Percentiles rank a stretch among this genome's conserved stretches.
Conservation (phyloP, 768 basidiomycete species). For the Suillus placidus region DNA sequence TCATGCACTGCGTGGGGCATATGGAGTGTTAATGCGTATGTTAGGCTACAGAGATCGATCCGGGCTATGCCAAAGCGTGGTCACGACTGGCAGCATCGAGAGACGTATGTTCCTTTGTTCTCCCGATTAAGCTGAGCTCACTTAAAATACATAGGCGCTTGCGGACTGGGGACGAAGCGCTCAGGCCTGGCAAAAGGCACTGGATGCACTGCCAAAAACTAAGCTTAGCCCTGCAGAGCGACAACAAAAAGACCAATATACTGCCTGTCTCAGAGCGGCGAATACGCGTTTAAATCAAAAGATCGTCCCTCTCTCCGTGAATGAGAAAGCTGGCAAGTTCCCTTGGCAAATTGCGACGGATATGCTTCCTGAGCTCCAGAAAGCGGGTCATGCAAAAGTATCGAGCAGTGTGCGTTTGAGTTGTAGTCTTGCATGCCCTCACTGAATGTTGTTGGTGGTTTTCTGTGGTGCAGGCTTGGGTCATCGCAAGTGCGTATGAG, state of each 20-base stretch:
- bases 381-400: background rate
- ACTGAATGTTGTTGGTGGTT: too few relatives aligned
- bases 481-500: conserved; percentile 18
- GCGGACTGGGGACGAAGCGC: conserved; percentile 14
- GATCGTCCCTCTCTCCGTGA: background rate
- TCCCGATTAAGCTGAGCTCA: background rate
- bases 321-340: background rate
- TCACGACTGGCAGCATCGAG: conserved; percentile 40
- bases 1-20: background rate
- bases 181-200: conserved; percentile 29
- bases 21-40: background rate
- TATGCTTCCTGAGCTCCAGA: conserved; percentile 11
- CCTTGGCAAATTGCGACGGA: conserved; percentile 15
- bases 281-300: conserved; percentile 22
- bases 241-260: conserved; percentile 40
- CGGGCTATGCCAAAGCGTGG: conserved; percentile 46
- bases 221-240: conserved; percentile 34
- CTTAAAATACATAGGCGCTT: conserved; percentile 10
- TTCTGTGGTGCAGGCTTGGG: conserved; percentile 21
- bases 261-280: conserved; percentile 25
- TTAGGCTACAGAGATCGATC: conserved; percentile 43
- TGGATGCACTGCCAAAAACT: conserved; percentile 32
- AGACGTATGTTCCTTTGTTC: conserved; percentile 22
- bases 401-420: conserved; percentile 14
- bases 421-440: background rate